Conservation (phyloP, 2,329 filamentous ascomycete genomes). For the Clarireedia hainanense region DNA sequence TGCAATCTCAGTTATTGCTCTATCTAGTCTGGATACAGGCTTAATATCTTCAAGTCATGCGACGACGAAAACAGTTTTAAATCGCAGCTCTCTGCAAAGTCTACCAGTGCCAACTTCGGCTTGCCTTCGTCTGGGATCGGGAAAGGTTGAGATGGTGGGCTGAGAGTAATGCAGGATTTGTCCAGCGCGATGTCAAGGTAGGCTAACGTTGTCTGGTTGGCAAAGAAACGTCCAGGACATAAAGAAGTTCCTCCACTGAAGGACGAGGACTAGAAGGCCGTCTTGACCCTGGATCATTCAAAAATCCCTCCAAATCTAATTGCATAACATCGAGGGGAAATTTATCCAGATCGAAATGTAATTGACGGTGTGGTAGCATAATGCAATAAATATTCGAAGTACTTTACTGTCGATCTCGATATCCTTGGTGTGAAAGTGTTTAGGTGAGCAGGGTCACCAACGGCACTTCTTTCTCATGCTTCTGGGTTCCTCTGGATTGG, state of each 20-base stretch:
- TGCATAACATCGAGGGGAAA: neutral
- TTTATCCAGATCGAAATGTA: neutral
- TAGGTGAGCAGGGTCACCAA: slow-evolving; percentile 4
- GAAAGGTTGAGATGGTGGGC: neutral
- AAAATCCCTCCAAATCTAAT: slow-evolving; percentile 3
- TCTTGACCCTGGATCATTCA: neutral
- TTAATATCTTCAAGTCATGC: too few species aligned
- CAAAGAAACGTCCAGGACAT: slow-evolving; percentile 8
- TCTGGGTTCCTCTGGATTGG: neutral
- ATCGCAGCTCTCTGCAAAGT: slow-evolving; percentile 1
- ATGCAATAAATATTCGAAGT: slow-evolving; percentile 1
- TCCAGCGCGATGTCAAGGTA: neutral
- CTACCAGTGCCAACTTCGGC: slow-evolving; percentile 1
- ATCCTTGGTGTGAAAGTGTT: neutral
- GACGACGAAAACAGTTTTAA: neutral
- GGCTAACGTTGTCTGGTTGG: neutral
- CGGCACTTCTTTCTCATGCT: neutral
- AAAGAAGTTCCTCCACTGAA: slow-evolving; percentile 8
- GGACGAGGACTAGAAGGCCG: neutral
- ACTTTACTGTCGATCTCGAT: neutral
- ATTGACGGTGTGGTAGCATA: slow-evolving; percentile 4
- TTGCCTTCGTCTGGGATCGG: neutral
- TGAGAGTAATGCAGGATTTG: slow-evolving; percentile 1
- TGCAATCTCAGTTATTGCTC: too few species aligned
- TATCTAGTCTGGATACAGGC: too few species aligned